Conservation (phyloP, 2,329 filamentous ascomycete species). For the Colletotrichum graminicola region DNA sequence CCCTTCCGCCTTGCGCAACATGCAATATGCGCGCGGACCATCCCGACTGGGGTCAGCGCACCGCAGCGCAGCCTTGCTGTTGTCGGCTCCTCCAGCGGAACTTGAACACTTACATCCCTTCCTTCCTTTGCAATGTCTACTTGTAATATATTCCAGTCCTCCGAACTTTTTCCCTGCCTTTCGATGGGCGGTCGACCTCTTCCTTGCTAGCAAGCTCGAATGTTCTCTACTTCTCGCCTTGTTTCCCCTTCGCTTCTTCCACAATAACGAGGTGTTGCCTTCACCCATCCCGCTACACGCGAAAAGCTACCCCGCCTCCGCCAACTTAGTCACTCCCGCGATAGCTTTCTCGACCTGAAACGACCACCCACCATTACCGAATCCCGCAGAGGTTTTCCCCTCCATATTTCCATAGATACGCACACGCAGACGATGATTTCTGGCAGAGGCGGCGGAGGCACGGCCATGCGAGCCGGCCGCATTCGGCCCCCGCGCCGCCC, state of each 20-base stretch:
- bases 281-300: constrained; percentile 13
- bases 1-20: constrained; percentile 25
- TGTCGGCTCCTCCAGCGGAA: constrained; percentile 8
- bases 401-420: background rate
- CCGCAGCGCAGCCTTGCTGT: constrained; percentile 31
- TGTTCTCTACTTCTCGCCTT: background rate
- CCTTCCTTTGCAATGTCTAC: constrained; percentile 26
- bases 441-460: constrained; percentile 57
- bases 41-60: constrained; percentile 19
- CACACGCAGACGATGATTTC: constrained; percentile 58
- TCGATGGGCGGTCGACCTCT: background rate
- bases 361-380: background rate
- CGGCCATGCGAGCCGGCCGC: constrained; percentile 54
- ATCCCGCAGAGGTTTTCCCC: background rate
- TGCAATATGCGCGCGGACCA: constrained; percentile 22
- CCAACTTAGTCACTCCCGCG: constrained; percentile 26
- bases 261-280: background rate
- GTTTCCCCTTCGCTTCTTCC: background rate
- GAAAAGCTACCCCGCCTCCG: constrained; percentile 41
- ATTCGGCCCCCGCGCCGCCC: constrained; percentile 60
- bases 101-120: constrained; percentile 27
- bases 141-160: constrained; percentile 11
- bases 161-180: constrained; percentile 2
- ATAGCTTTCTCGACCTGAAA: constrained; percentile 39
- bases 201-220: constrained; percentile 7